Evolutionary conservation across 2,329 filamentous ascomycete species (phyloP), one percentile per base, ranked within the genome.

Genomic region (Fusarium zealandicum): DNA sequence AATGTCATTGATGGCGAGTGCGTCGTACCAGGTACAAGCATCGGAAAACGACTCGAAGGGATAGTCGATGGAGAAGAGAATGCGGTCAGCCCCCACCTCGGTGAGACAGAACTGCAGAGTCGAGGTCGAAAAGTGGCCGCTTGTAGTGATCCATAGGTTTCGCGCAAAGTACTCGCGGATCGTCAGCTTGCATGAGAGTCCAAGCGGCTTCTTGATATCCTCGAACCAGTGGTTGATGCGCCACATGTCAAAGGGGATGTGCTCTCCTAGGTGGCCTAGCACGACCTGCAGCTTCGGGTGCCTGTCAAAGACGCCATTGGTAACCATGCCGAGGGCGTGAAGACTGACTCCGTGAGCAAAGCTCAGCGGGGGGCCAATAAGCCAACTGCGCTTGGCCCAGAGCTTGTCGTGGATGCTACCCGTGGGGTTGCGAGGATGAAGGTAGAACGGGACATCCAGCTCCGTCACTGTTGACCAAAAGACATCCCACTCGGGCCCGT

Each of bases 381-480:
- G 78, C 77, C 80, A 87, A 65, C 80, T 80, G 17, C 84, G 77
- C 61, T 85, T 76, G 1, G 79, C 80, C 76, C 80, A 87, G 18
- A 86, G 77, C 64, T 82, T 82, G 5, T 86, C 81, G 61, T 82
- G 75, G 48, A 85, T 77, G 14, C 75, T 76, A 6, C 83, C 83
- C 0, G 81, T 82, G 2, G 85, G 82, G 59, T 81, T 80, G 40
- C 81, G 75, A 0, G 85, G 86, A 68, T 89, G 86, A 1, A 89
- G 75, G 64, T 88, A 89, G 41, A 89, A 77, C 0, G 85, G 85
- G 0, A 87, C 84, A 51, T 87, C 82, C 0, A 89, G 79, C 36
- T 86, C 81, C 2, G 76, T 77, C 8, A 80, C 77, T 0, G 79
- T 80, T 11, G 76, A 66, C 85, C 85, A 88, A 76, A 89, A 88